Conservation (phyloP, 352 stramenopile species). For the Saprolegnia parasitica region DNA sequence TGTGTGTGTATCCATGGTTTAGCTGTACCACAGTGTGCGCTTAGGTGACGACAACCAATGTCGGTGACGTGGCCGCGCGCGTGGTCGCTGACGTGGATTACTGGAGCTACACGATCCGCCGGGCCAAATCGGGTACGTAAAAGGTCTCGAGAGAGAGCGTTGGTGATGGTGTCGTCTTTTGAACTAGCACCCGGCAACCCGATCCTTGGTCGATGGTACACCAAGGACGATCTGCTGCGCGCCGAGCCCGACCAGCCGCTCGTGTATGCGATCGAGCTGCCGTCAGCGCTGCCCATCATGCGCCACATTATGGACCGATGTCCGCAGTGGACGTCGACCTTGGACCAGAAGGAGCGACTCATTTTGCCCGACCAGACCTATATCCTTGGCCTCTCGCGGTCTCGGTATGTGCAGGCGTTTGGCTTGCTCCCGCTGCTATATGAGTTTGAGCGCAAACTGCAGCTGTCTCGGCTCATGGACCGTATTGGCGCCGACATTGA, state of each 20-base stretch:
- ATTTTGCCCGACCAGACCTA: constrained; percentile 69
- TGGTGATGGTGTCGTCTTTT: neutral
- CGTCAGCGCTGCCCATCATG: constrained; percentile 74
- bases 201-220: constrained; percentile 75
- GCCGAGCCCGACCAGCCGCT: constrained; percentile 55
- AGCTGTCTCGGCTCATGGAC: constrained; percentile 82
- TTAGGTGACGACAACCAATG: constrained; percentile 37
- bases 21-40: no score
- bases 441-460: constrained; percentile 85
- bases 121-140: constrained; percentile 28
- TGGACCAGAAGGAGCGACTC: constrained; percentile 73
- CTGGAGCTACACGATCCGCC: constrained; percentile 60
- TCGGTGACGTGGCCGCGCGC: constrained; percentile 40
- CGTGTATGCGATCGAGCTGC: constrained; percentile 65
- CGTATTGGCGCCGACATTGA: constrained; percentile 72
- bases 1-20: neutral
- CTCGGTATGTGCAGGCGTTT: constrained; percentile 73
- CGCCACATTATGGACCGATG: constrained; percentile 76
- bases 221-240: constrained; percentile 50
- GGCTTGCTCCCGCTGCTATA: constrained; percentile 78
- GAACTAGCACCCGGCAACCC: constrained; percentile 48
- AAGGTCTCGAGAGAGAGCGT: no score
- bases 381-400: constrained; percentile 56
- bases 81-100: constrained; percentile 45
- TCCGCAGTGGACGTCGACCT: constrained; percentile 46